These are phyloP conservation scores for Straminergon stramineum DNA, from an alignment of 225 moss, liverwort and hornwort species.

Conservation along the genomic window DNA sequence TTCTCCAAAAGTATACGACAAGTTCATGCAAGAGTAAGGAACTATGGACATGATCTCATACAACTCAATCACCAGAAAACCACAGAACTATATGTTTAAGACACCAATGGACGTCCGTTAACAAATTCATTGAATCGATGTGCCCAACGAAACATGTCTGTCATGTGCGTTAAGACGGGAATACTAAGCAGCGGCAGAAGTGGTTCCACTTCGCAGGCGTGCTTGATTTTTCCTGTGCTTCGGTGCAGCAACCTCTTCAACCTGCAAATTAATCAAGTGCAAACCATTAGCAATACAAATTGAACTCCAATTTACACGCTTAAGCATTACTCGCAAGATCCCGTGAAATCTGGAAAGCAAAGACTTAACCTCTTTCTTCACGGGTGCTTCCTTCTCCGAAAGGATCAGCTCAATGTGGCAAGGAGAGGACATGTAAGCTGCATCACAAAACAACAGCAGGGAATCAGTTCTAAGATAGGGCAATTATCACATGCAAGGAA, in stretches of 20 bases:
- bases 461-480: background rate
- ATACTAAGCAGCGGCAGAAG: slow-evolving; percentile 9
- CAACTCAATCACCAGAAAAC: background rate
- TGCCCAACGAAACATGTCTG: background rate
- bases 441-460: background rate
- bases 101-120: background rate
- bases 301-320: background rate
- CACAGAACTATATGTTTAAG: background rate
- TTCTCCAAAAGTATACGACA: background rate
- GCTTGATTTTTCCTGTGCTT: slow-evolving; percentile 20
- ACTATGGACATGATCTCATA: background rate
- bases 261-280: background rate
- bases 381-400: slow-evolving; percentile 11
- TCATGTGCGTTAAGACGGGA: background rate
- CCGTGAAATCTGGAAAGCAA: background rate
- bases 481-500: background rate
- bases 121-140: background rate
- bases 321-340: background rate
- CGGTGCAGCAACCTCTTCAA: slow-evolving; percentile 18
- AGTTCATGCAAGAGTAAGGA: background rate
- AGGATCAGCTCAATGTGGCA: slow-evolving; percentile 24
- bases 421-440: slow-evolving; percentile 28
- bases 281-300: background rate
- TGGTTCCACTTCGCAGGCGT: slow-evolving; percentile 29
- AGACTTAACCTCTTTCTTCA: slow-evolving; percentile 17